phyloP scores from a whole-genome alignment of 2,329 filamentous ascomycete genomes.

The Colletotrichum australisinense region DNA sequence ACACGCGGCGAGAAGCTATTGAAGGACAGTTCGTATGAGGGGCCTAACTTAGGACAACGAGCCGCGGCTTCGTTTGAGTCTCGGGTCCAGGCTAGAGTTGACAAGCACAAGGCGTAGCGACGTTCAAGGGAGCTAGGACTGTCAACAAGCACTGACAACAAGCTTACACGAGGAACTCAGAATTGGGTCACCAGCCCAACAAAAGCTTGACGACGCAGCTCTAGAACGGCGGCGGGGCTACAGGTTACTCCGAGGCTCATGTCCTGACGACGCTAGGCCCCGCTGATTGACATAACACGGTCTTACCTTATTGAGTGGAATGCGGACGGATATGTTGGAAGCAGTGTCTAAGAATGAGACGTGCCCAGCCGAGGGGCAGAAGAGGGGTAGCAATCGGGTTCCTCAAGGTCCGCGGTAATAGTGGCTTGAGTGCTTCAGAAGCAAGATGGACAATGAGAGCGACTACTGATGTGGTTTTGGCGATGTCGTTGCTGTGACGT shows the following conservation, averaged over 20 bases:
- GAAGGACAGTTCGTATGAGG: background rate
- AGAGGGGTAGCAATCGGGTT: conserved; percentile 10
- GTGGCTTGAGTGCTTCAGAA: background rate
- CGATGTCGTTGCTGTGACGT: conserved; percentile 30
- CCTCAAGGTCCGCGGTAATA: conserved; percentile 6
- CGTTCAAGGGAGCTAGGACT: background rate
- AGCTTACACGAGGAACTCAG: background rate
- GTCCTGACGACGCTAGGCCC: conserved; percentile 9
- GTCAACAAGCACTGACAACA: conserved; percentile 4
- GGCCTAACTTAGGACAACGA: background rate
- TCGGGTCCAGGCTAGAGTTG: background rate
- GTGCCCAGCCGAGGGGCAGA: conserved; percentile 12
- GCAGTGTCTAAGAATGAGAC: conserved; percentile 10
- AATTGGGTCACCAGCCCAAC: conserved; percentile 8
- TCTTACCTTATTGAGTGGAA: conserved; percentile 31
- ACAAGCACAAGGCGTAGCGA: background rate
- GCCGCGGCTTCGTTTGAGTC: background rate
- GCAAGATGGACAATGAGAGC: background rate
- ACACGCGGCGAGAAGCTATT: conserved; percentile 11
- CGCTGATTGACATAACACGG: conserved; percentile 19
- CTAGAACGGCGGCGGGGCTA: conserved; percentile 11
- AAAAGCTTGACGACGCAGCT: conserved; percentile 26
- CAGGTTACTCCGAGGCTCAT: conserved; percentile 17
- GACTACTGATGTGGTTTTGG: background rate
- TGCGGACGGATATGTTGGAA: conserved; percentile 10